phyloP scores from a whole-genome alignment of 2,329 filamentous ascomycete species.

The Diaporthe citri region DNA sequence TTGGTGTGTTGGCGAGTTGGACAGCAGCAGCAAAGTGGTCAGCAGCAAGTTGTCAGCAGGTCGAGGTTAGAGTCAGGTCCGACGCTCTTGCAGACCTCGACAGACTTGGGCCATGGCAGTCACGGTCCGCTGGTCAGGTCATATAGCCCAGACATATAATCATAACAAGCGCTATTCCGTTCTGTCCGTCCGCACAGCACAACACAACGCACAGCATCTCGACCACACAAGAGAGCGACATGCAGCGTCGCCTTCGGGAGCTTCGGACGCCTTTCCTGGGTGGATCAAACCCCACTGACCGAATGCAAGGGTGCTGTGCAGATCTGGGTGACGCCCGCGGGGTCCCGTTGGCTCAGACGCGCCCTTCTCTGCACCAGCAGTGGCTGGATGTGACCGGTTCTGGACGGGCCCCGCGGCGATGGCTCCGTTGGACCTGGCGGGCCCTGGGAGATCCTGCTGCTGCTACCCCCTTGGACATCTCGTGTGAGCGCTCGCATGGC shows the following conservation, averaged over 20 bases:
- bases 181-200: not conserved
- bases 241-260: constrained; percentile 24
- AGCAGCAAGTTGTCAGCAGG: not conserved
- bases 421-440: not conserved
- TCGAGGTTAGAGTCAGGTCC: not conserved
- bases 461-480: not conserved
- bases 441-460: not conserved
- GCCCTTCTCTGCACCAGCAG: not conserved
- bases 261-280: constrained; percentile 23
- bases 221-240: not conserved
- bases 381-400: not conserved
- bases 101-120: not conserved
- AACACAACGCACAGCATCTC: not conserved
- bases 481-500: not conserved
- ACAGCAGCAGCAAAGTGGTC: not conserved
- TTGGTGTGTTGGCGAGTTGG: not conserved
- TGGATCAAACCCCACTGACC: not conserved
- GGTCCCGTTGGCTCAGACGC: constrained; percentile 7
- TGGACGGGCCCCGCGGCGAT: constrained; percentile 15
- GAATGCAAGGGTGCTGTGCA: constrained; percentile 19
- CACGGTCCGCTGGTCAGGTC: not conserved
- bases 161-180: not conserved
- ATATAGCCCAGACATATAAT: not conserved
- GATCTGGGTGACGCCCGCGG: constrained; percentile 27
- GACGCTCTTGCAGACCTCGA: not conserved